Evolutionary conservation across 345 rosid species (phyloP).

Genomic region (Cardiospermum halicacabum): DNA sequence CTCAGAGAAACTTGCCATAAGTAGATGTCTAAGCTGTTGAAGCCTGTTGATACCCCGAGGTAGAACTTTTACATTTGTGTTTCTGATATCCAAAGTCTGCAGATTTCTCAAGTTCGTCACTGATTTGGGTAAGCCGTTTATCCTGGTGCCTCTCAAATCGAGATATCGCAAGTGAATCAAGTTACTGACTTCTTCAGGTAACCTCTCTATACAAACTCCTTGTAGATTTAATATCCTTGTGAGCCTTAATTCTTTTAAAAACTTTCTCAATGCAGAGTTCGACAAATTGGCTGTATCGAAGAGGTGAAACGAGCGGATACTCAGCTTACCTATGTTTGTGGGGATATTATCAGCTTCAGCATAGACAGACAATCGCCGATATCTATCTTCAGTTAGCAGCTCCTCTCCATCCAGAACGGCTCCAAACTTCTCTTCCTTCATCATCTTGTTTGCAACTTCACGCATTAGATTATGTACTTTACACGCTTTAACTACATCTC

Average conservation of each 20-base stretch:
- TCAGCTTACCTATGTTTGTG: background rate
- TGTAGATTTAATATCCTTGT: background rate
- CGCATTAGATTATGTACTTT: constrained; percentile 1
- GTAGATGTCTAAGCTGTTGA: background rate
- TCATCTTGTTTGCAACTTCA: constrained; percentile 1
- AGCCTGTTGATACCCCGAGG: constrained; percentile 2
- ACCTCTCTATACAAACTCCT: background rate
- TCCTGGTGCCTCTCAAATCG: background rate
- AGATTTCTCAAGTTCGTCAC: constrained; percentile 1
- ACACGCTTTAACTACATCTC: constrained; percentile 1
- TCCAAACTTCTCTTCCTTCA: constrained; percentile 3
- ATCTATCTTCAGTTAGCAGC: background rate
- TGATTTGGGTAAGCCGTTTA: background rate
- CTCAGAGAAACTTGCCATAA: background rate
- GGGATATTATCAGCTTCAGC: background rate
- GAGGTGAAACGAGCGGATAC: background rate
- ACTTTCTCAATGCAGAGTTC: background rate
- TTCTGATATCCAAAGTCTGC: background rate
- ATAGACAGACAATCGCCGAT: background rate
- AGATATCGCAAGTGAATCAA: constrained; percentile 2
- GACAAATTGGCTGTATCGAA: background rate
- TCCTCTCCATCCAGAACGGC: background rate
- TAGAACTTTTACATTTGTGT: background rate
- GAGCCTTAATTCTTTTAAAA: background rate
- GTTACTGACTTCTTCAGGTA: background rate